phyloP scores from a whole-genome alignment of 768 basidiomycete genomes.

The Austroboletus festivus region DNA sequence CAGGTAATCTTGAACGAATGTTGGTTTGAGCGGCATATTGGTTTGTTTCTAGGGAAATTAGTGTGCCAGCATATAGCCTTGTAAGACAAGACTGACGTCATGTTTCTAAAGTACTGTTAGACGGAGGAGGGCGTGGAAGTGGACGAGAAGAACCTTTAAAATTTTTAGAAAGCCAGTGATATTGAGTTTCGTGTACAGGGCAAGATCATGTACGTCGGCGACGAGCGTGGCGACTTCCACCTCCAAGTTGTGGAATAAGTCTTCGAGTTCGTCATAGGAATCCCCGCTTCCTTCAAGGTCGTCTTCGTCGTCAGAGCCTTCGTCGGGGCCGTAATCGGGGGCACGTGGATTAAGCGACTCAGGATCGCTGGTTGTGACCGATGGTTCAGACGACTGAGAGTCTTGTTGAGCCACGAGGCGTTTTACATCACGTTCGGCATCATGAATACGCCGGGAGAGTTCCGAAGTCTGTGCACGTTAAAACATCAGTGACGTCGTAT shows the following conservation, averaged over 20 bases:
- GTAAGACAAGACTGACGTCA: constrained; percentile 53
- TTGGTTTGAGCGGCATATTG: constrained; percentile 70
- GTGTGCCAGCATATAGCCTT: constrained; percentile 3
- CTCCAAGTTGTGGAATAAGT: constrained; percentile 81
- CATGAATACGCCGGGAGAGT: constrained; percentile 73
- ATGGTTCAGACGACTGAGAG: constrained; percentile 24
- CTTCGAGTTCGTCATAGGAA: constrained; percentile 76
- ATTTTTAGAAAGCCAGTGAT: constrained; percentile 99
- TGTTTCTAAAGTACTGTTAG: constrained; percentile 65
- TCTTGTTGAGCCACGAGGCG: constrained; percentile 65
- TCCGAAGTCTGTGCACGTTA: constrained; percentile 60
- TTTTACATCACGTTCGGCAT: constrained; percentile 79
- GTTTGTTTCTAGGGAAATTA: constrained; percentile 81
- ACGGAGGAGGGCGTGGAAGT: not conserved
- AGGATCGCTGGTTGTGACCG: constrained; percentile 38
- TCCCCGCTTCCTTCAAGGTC: constrained; percentile 45
- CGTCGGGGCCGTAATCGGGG: constrained; percentile 52
- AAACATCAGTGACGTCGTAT: constrained; percentile 1
- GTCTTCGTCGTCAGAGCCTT: constrained; percentile 62
- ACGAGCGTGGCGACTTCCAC: constrained; percentile 95
- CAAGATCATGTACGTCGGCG: constrained; percentile 88
- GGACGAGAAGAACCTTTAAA: constrained; percentile 58
- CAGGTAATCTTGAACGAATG: constrained; percentile 88
- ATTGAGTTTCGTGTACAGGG: constrained; percentile 93
- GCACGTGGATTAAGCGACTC: constrained; percentile 53